Evolutionary conservation across 352 stramenopile species (phyloP).

Genomic region (Phytophthora macrochlamydospora): DNA sequence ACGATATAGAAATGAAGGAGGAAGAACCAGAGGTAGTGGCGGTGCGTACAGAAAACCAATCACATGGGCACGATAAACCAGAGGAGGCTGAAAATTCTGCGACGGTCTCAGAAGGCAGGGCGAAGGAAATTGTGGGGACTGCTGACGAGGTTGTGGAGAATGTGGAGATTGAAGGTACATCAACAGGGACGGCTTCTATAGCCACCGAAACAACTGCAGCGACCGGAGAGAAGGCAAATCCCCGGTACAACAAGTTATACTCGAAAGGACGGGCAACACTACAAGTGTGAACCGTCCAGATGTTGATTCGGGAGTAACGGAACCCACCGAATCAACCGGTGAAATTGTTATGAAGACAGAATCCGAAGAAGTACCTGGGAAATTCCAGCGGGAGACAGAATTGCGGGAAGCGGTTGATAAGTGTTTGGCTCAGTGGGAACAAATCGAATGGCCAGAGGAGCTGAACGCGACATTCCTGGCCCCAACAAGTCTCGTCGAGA

Average conservation of each 20-base stretch:
- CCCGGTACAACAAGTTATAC: neutral
- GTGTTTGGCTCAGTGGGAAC: constrained; percentile 69
- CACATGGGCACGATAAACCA: too few species aligned
- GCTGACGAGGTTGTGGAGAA: neutral
- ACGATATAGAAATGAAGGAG: constrained; percentile 34
- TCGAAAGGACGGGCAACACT: neutral
- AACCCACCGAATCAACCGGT: constrained; percentile 2
- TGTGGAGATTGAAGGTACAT: too few species aligned
- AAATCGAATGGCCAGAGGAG: constrained; percentile 64
- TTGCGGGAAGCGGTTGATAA: constrained; percentile 51
- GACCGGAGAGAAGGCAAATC: too few species aligned
- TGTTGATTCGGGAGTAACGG: constrained; percentile 3
- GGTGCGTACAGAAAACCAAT: neutral
- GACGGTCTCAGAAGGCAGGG: constrained; percentile 7
- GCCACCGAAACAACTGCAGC: too few species aligned
- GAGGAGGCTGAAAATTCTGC: too few species aligned
- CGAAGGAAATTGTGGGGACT: neutral
- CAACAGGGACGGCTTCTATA: neutral
- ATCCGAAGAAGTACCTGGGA: constrained; percentile 19
- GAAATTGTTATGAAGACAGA: constrained; percentile 29
- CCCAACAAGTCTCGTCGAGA: constrained; percentile 18
- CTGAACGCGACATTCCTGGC: constrained; percentile 57
- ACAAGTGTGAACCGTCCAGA: neutral
- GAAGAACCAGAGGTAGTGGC: constrained; percentile 16
- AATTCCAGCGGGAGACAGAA: constrained; percentile 56